Percentiles rank a stretch among this genome's conserved stretches.
These are phyloP conservation scores for Fusarium phyllophilum DNA, from an alignment of 2,329 filamentous ascomycete species.

Conservation along the genomic window DNA sequence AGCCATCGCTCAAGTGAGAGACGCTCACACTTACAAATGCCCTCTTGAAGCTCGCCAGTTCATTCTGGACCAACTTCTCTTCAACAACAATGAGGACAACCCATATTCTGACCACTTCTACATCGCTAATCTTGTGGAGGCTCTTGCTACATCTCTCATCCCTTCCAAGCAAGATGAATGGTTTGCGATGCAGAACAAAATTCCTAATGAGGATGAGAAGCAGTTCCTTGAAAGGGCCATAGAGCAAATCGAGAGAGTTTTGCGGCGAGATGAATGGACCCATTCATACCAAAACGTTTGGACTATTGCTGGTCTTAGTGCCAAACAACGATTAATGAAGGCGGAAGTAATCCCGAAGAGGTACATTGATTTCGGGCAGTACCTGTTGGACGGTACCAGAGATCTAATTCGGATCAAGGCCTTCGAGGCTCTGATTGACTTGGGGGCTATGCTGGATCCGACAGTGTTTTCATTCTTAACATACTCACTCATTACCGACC, in stretches of 20 bases:
- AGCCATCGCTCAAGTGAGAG: conserved; percentile 82
- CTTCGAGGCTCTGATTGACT: conserved; percentile 70
- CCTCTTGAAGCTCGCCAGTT: conserved; percentile 83
- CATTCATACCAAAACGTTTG: conserved; percentile 75
- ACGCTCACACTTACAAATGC: conserved; percentile 75
- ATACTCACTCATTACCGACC: conserved; percentile 68
- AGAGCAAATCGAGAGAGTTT: conserved; percentile 73
- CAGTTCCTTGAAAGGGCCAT: conserved; percentile 64
- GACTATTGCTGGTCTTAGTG: conserved; percentile 70
- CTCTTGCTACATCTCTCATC: conserved; percentile 68
- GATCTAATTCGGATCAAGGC: conserved; percentile 73
- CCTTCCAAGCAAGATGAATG: conserved; percentile 58
- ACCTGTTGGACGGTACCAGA: conserved; percentile 71
- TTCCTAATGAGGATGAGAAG: conserved; percentile 57
- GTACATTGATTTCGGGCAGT: conserved; percentile 68
- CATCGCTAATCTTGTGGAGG: conserved; percentile 79
- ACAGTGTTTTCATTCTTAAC: conserved; percentile 67
- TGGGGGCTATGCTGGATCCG: conserved; percentile 68
- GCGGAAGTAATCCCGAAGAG: conserved; percentile 66
- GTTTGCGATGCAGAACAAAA: conserved; percentile 57
- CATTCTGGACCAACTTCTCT: conserved; percentile 86
- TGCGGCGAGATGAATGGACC: conserved; percentile 75
- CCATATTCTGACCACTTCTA: conserved; percentile 90
- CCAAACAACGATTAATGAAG: conserved; percentile 72
- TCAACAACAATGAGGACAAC: conserved; percentile 95